These are phyloP conservation scores for Nakazawaea sp. DNA, from an alignment of 805 yeast genomes.

Conservation along the genomic window DNA sequence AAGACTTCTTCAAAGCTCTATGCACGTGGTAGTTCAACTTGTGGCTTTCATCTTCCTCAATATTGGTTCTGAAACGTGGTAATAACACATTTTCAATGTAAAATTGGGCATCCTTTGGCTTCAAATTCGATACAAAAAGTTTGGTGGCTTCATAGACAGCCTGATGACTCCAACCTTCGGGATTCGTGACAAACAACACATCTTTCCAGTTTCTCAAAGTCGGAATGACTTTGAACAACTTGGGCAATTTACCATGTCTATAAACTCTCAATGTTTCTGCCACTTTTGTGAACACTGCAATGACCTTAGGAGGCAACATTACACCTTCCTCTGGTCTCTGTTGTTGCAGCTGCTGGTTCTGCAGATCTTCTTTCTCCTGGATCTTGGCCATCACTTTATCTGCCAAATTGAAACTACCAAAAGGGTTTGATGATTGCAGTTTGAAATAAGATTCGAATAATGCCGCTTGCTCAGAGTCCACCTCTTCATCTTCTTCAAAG, in stretches of 20 bases:
- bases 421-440: conserved; percentile 17
- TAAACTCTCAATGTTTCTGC: conserved; percentile 83
- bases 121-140: conserved; percentile 83
- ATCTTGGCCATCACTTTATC: conserved; percentile 91
- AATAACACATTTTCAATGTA: conserved; percentile 63
- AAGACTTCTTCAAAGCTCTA: conserved; percentile 83
- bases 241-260: conserved; percentile 96
- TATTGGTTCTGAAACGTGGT: conserved; percentile 65
- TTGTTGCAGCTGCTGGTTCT: conserved; percentile 21
- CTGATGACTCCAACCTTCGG: conserved; percentile 91
- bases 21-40: conserved; percentile 87
- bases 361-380: conserved; percentile 54
- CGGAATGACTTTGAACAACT: conserved; percentile 91
- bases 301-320: conserved; percentile 90
- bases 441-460: conserved; percentile 74
- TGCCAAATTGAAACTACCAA: conserved; percentile 64
- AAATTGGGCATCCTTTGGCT: conserved; percentile 82
- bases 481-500: conserved; percentile 47
- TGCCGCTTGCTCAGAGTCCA: conserved; percentile 78
- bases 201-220: conserved; percentile 94
- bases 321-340: conserved; percentile 62
- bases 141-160: conserved; percentile 93
- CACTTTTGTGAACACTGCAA: conserved; percentile 88
- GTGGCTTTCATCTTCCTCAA: conserved; percentile 70
- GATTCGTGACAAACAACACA: conserved; percentile 85